Percentiles rank a stretch among this genome's conserved stretches.
Conservation (phyloP, 805 yeast genomes). For the Lipomyces spencermartinsiae region DNA sequence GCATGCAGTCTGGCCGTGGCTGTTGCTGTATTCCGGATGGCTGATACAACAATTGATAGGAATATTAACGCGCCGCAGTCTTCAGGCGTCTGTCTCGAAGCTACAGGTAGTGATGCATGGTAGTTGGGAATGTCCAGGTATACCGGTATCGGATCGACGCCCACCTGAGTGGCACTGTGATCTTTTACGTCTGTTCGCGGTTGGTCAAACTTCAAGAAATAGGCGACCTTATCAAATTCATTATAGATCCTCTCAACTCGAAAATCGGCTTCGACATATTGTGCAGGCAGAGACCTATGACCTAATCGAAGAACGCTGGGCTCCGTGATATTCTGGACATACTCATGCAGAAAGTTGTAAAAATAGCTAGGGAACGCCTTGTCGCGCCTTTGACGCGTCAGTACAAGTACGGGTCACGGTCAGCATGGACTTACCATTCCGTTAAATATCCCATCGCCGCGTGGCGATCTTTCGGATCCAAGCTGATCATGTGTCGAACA, state of each 20-base stretch:
- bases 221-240: conserved; percentile 60
- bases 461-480: conserved; percentile 67
- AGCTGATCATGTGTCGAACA: conserved; percentile 65
- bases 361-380: conserved; percentile 38
- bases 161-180: background rate
- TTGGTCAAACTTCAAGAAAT: conserved; percentile 49
- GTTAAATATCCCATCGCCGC: conserved; percentile 61
- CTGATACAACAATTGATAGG: conserved; percentile 63
- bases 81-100: conserved; percentile 22
- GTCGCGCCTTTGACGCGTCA: conserved; percentile 20
- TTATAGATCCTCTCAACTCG: conserved; percentile 65
- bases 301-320: conserved; percentile 33
- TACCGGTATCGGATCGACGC: conserved; percentile 38
- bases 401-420: conserved; percentile 55
- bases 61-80: conserved; percentile 60
- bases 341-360: conserved; percentile 66
- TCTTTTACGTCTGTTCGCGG: background rate
- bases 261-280: conserved; percentile 55
- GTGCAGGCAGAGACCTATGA: conserved; percentile 39
- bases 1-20: conserved; percentile 70
- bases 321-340: conserved; percentile 55
- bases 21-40: conserved; percentile 64
- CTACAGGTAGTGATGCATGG: conserved; percentile 23
- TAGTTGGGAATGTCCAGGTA: conserved; percentile 39
- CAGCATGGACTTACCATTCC: conserved; percentile 57